These are phyloP conservation scores for Cordyceps cicadae DNA, from an alignment of 2,329 filamentous ascomycete species.

Conservation along the genomic window DNA sequence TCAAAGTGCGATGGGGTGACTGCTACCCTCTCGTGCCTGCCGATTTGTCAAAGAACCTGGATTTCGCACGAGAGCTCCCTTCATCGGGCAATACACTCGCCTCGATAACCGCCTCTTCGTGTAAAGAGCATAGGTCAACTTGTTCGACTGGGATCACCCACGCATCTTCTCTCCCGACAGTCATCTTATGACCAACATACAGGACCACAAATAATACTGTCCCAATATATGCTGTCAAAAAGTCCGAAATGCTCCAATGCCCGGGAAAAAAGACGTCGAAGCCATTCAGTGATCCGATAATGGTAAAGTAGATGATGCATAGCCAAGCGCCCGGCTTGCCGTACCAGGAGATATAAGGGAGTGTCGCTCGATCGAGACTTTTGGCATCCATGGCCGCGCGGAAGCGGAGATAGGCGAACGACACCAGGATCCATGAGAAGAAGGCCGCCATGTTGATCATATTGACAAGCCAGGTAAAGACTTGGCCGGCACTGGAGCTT, in stretches of 20 bases:
- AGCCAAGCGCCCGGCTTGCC: constrained; percentile 10
- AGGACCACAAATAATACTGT: constrained; percentile 11
- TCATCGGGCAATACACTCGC: background rate
- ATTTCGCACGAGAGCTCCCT: background rate
- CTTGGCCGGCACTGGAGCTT: constrained; percentile 43
- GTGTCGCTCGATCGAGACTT: background rate
- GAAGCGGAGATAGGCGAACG: constrained; percentile 14
- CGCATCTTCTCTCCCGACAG: background rate
- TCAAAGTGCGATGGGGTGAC: too few species aligned
- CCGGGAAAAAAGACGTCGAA: constrained; percentile 30
- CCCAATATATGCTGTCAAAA: constrained; percentile 15
- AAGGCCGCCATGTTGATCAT: constrained; percentile 15
- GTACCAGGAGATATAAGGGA: constrained; percentile 6
- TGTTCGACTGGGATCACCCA: background rate
- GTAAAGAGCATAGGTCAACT: background rate
- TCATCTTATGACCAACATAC: background rate
- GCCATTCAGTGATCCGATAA: constrained; percentile 50
- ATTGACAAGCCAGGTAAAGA: constrained; percentile 50
- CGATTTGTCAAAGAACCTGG: background rate
- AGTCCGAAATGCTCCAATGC: constrained; percentile 14
- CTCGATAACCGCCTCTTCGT: background rate
- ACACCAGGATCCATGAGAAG: constrained; percentile 15
- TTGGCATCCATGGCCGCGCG: constrained; percentile 9
- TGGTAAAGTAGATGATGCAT: background rate
- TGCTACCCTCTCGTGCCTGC: background rate